These are phyloP conservation scores for Yamadazyma sp. DNA, from an alignment of 805 yeast genomes.

Conservation along the genomic window DNA sequence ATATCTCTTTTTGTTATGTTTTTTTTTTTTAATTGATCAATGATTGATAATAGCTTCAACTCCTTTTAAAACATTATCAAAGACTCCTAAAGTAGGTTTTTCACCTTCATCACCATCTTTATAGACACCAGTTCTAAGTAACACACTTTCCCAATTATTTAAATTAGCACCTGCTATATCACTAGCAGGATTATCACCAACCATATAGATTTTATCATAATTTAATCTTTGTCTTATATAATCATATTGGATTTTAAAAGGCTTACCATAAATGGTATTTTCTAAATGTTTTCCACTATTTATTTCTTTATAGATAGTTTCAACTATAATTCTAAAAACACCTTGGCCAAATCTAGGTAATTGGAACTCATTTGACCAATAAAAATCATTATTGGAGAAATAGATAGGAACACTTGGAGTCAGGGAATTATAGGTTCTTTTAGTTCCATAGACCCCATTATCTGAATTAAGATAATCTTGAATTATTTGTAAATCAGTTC, in stretches of 20 bases:
- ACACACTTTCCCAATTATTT: conserved; percentile 84
- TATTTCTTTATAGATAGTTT: conserved; percentile 53
- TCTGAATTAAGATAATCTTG: conserved; percentile 66
- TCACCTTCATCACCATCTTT: conserved; percentile 49
- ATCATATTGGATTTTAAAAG: conserved; percentile 73
- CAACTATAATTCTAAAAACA: conserved; percentile 65
- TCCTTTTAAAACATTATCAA: conserved; percentile 46
- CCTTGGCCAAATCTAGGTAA: conserved; percentile 91
- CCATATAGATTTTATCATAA: conserved; percentile 75
- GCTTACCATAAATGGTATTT: conserved; percentile 74
- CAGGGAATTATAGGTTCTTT: conserved; percentile 26
- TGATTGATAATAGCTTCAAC: conserved; percentile 19
- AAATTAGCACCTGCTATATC: conserved; percentile 88
- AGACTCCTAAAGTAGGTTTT: conserved; percentile 36
- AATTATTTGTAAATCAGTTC: conserved; percentile 77
- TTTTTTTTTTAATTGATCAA: background rate
- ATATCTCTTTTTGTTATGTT: too few species aligned
- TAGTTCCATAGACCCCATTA: conserved; percentile 63
- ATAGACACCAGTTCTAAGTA: conserved; percentile 88
- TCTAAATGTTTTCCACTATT: conserved; percentile 51
- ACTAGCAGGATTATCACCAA: conserved; percentile 94
- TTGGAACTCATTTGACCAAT: conserved; percentile 82
- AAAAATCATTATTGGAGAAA: conserved; percentile 78
- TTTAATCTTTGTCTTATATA: conserved; percentile 56
- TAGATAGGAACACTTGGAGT: conserved; percentile 66